phyloP scores from a whole-genome alignment of 352 stramenopile species.

The Phytophthora macrochlamydospora region DNA sequence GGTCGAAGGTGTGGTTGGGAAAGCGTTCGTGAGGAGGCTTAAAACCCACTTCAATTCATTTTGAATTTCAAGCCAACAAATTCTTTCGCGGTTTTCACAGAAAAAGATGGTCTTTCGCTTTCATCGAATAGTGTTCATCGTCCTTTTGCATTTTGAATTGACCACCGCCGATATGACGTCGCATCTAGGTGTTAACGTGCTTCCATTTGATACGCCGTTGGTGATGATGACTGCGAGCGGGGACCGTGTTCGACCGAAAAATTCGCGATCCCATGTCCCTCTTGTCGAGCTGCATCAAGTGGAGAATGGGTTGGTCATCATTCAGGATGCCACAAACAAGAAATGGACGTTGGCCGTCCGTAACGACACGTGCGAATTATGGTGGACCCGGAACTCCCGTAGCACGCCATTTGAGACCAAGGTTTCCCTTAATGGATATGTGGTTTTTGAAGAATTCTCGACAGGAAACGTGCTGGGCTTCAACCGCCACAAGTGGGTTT shows the following conservation, averaged over 20 bases:
- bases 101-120: too few species aligned
- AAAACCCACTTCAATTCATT: too few species aligned
- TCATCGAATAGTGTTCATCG: too few species aligned
- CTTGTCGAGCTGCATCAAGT: not conserved
- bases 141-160: not conserved
- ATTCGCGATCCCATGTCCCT: not conserved
- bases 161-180: not conserved
- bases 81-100: too few species aligned
- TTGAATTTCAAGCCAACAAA: too few species aligned
- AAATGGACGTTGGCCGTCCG: not conserved
- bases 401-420: not conserved
- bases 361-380: not conserved
- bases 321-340: not conserved
- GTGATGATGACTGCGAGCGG: not conserved
- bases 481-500: not conserved
- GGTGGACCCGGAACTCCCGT: not conserved
- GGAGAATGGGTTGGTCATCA: not conserved
- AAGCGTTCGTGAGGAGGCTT: too few species aligned
- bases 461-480: not conserved
- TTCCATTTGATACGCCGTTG: not conserved
- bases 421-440: not conserved
- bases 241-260: not conserved
- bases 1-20: too few species aligned
- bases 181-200: not conserved
- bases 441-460: not conserved